Base-by-base conservation (phyloP, 2,329 filamentous ascomycete genomes). In the Xylariales sp. region DNA sequence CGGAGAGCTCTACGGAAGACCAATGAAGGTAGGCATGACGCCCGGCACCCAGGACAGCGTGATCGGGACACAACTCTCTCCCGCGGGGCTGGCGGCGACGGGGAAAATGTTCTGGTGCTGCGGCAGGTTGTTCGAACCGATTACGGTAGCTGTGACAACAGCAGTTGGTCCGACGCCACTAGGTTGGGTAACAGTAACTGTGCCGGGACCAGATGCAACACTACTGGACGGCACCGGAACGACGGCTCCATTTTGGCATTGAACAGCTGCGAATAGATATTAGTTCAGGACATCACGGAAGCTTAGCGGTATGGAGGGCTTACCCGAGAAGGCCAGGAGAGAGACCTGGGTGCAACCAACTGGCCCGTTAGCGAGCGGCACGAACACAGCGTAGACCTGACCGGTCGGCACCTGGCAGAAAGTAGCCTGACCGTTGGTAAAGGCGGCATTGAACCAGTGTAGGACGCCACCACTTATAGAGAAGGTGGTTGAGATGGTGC, bases 381-480 rank as follows among this genome's bases (percentile, higher is more conserved):
- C 41, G 36, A 57, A 58, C 11, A 42, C 47, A 15, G 44, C 43
- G 35, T 48, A 57, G 34, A 57, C 48, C 31, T 42, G 36, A 3
- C 52, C 56, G 2, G 31, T 27, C 6, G 29, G 7, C 16, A 50
- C 45, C 32, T 49, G 42, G 44, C 58, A 61, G 48, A 55, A 60
- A 5, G 47, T 45, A 3, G 58, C 54, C 24, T 46, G 32, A 16
- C 52, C 54, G 11, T 41, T 38, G 31, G 38, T 36, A 42, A 61
- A 61, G 5, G 33, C 41, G 4, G 15, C 28, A 39, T 59, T 54
- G 42, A 40, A 49, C 58, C 58, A 60, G 38, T 52, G 43, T 16
- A 61, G 45, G n/a, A 43, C 6, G 14, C 46, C 46, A 20, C 50
- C 37, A 24, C 51, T 35, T 4, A 51, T 41, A 15, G 43, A 47